These are phyloP conservation scores for Zostera marina DNA, from an alignment of 116 monocot genomes.

Conservation along the genomic window DNA sequence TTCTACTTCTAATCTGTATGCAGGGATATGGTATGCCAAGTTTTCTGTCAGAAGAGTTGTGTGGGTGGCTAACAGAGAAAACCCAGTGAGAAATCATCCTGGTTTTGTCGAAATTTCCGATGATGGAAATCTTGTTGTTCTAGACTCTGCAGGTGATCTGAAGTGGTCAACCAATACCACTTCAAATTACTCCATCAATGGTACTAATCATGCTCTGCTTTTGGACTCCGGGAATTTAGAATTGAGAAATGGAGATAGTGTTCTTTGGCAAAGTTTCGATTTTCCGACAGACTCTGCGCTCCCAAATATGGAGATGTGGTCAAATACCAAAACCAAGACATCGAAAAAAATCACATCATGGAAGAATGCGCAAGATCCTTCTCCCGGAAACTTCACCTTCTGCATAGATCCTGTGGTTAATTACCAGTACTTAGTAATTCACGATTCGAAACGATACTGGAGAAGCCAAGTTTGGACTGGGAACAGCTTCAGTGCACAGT, in stretches of 20 bases:
- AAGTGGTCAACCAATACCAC: conserved; percentile 2
- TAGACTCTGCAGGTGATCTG: not conserved
- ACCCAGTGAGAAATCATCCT: not conserved
- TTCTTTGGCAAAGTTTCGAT: conserved; percentile 10
- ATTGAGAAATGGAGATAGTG: not conserved
- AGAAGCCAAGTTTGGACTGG: conserved; percentile 11
- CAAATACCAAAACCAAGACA: conserved; percentile 1
- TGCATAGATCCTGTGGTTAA: conserved; percentile 3
- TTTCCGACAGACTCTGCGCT: conserved; percentile 6
- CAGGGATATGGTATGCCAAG: conserved; percentile 10
- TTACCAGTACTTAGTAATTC: conserved; percentile 3
- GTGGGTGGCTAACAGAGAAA: conserved; percentile 11
- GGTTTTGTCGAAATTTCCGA: not conserved
- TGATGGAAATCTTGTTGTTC: conserved; percentile 4
- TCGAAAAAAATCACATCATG: not conserved
- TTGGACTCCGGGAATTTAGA: conserved; percentile 7
- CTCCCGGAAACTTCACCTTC: conserved; percentile 14
- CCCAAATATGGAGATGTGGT: conserved; percentile 1
- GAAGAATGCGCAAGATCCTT: conserved; percentile 2
- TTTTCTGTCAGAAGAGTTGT: not conserved
- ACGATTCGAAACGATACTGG: conserved; percentile 5
- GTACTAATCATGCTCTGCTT: conserved; percentile 1
- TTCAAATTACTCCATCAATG: not conserved
- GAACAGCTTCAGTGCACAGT: not conserved
- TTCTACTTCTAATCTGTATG: conserved; percentile 2